Evolutionary conservation across 148 eudicot species (phyloP).

Genomic region (Cornus suecica): DNA sequence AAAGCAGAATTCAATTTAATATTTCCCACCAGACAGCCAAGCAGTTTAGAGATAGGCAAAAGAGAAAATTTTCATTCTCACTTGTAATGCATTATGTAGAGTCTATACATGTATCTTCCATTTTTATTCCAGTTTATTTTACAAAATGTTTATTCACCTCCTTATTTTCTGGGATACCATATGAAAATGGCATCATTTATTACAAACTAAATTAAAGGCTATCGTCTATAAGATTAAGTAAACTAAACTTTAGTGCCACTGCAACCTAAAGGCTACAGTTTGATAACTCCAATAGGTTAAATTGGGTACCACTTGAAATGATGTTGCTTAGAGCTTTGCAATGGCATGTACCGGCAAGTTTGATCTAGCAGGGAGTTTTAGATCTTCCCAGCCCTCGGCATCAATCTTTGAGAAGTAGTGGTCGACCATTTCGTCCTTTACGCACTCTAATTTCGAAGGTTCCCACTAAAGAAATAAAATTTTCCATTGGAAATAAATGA

Average conservation of each 20-base stretch:
- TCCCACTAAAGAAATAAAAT: constrained; percentile 57
- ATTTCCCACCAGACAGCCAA: no score
- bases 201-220: no score
- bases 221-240: background rate
- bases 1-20: no score
- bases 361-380: constrained; percentile 62
- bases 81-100: background rate
- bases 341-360: constrained; percentile 62
- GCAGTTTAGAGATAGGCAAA: no score
- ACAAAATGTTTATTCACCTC: background rate
- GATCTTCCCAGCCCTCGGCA: constrained; percentile 64
- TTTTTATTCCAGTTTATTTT: background rate
- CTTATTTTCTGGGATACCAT: background rate
- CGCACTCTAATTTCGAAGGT: constrained; percentile 63
- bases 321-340: constrained; percentile 68
- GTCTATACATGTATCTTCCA: background rate
- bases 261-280: background rate
- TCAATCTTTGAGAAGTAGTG: constrained; percentile 55
- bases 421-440: constrained; percentile 64
- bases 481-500: background rate
- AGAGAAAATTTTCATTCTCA: background rate
- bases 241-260: background rate
- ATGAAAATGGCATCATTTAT: background rate
- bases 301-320: background rate
- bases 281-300: background rate